phyloP scores from a whole-genome alignment of 345 rosid species.

The Murraya koenigii region DNA sequence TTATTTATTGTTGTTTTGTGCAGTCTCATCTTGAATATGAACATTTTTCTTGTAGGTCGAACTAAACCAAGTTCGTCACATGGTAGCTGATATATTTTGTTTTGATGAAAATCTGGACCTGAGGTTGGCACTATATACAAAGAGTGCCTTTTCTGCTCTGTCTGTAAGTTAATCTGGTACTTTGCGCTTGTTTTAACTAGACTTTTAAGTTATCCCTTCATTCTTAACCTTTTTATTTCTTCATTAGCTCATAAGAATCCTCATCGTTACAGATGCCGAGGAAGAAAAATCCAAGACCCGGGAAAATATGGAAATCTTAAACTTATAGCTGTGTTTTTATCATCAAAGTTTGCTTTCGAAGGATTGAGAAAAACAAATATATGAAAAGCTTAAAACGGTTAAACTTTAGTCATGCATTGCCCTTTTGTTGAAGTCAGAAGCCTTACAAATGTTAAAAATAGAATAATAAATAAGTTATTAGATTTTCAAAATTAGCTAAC shows the following conservation, averaged over 20 bases:
- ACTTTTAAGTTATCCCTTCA: neutral
- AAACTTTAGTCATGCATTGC: neutral
- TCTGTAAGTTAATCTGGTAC: slow-evolving; percentile 19
- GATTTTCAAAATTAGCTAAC: too few species aligned
- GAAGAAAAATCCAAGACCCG: neutral
- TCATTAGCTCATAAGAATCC: too few species aligned
- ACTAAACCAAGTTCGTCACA: slow-evolving; percentile 28
- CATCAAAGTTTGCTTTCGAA: neutral
- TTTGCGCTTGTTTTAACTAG: neutral
- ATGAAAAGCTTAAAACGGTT: neutral
- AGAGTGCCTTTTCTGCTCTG: slow-evolving; percentile 26
- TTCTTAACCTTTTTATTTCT: neutral
- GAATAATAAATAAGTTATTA: too few species aligned
- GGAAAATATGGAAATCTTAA: neutral
- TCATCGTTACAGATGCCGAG: neutral
- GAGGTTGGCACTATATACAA: slow-evolving; percentile 38
- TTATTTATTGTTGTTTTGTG: neutral
- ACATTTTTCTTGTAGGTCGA: slow-evolving; percentile 24
- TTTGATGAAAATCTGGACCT: slow-evolving; percentile 38
- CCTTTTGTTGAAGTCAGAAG: neutral
- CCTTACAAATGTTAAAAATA: neutral
- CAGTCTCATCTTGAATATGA: neutral
- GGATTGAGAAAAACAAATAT: neutral
- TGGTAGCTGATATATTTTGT: slow-evolving; percentile 37
- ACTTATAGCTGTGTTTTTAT: neutral